These are phyloP conservation scores for Gomphus bonarii DNA, from an alignment of 1,284 basidiomycete genomes.

Conservation along the genomic window DNA sequence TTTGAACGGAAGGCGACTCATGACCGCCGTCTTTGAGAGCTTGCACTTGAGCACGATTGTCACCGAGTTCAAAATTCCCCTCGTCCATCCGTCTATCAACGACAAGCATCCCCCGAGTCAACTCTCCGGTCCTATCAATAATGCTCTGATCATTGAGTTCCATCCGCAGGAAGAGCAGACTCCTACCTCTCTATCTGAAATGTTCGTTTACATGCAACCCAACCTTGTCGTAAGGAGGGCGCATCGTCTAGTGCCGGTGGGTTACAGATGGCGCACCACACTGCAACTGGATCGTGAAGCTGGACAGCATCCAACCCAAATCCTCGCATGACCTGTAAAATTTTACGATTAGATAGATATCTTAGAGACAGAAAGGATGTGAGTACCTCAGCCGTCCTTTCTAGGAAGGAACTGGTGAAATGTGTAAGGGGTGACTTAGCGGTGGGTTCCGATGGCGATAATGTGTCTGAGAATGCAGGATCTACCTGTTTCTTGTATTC, in stretches of 20 bases:
- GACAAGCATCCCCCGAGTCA: conserved; percentile 70
- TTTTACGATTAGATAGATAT: not conserved
- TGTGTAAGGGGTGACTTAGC: conserved; percentile 49
- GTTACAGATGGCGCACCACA: conserved; percentile 71
- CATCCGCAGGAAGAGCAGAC: not conserved
- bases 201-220: conserved; percentile 39
- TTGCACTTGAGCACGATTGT: conserved; percentile 53
- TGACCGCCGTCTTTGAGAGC: conserved; percentile 32
- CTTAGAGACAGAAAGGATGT: conserved; percentile 19
- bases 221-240: conserved; percentile 33
- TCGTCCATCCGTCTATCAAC: conserved; percentile 55
- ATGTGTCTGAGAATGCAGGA: conserved; percentile 37
- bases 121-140: conserved; percentile 30
- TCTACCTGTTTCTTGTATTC: conserved; percentile 48
- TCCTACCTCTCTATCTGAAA: conserved; percentile 63
- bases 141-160: not conserved
- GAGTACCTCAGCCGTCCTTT: conserved; percentile 48
- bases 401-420: conserved; percentile 75
- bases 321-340: conserved; percentile 39
- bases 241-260: conserved; percentile 33
- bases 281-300: conserved; percentile 72
- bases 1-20: conserved; percentile 26
- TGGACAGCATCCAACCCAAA: conserved; percentile 79
- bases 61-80: conserved; percentile 48
- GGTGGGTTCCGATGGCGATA: conserved; percentile 31